These are phyloP conservation scores for Ogataea salicorniae DNA, from an alignment of 805 yeast genomes.

Conservation along the genomic window DNA sequence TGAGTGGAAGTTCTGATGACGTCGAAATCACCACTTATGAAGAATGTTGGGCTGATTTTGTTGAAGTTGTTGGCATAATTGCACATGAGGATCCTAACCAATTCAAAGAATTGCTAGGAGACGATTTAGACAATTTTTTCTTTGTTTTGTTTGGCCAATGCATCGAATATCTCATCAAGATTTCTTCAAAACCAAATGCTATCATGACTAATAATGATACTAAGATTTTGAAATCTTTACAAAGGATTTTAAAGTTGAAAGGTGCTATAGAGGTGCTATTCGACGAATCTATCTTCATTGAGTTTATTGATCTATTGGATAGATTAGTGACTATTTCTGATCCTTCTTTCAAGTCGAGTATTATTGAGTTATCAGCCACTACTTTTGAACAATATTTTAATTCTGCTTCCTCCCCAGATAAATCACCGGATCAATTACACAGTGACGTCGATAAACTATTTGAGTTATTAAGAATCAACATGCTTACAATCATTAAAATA, in stretches of 20 bases:
- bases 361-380: conserved; percentile 42
- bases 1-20: conserved; percentile 36
- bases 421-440: conserved; percentile 37
- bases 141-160: conserved; percentile 82
- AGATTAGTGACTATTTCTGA: conserved; percentile 57
- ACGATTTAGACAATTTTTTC: conserved; percentile 60
- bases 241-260: conserved; percentile 49
- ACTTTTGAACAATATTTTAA: conserved; percentile 43
- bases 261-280: conserved; percentile 57
- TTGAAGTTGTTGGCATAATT: conserved; percentile 67
- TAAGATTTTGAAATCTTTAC: conserved; percentile 44
- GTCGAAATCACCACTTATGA: conserved; percentile 44
- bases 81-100: conserved; percentile 45
- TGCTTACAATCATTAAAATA: conserved; percentile 54
- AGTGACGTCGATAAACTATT: conserved; percentile 72
- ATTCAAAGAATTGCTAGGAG: conserved; percentile 45
- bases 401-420: conserved; percentile 24
- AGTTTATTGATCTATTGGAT: conserved; percentile 70
- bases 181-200: conserved; percentile 18
- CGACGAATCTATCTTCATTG: conserved; percentile 65
- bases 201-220: conserved; percentile 21
- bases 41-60: conserved; percentile 69
- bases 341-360: conserved; percentile 38
- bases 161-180: conserved; percentile 60
- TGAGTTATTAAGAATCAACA: conserved; percentile 67